Conservation (phyloP, 1,284 basidiomycete genomes). For the Leccinum subrobustum region DNA sequence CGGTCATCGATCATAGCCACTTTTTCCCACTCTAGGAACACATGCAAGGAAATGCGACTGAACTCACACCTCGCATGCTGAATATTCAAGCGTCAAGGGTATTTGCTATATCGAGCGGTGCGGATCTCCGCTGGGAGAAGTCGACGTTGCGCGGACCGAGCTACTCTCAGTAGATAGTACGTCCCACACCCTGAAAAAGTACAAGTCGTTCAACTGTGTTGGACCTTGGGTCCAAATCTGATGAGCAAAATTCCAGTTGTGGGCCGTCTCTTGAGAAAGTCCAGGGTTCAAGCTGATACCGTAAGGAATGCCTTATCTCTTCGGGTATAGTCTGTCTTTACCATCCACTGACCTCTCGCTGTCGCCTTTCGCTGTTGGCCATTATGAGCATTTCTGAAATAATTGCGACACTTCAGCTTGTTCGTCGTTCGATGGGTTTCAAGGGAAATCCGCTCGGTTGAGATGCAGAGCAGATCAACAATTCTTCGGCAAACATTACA, state of each 20-base stretch:
- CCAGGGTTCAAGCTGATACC: background rate
- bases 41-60: background rate
- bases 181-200: background rate
- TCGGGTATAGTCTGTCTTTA: background rate
- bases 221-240: background rate
- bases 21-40: background rate
- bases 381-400: background rate
- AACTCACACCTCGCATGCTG: slow-evolving; percentile 4
- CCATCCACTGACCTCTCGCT: background rate
- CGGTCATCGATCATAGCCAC: slow-evolving; percentile 11
- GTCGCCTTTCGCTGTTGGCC: background rate
- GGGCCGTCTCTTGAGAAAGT: background rate
- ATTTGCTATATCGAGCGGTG: background rate
- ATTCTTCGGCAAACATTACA: background rate
- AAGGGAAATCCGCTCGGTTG: background rate
- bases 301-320: background rate
- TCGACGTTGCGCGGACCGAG: background rate
- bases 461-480: background rate
- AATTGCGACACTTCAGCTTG: background rate
- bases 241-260: slow-evolving; percentile 1
- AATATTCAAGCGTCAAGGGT: background rate
- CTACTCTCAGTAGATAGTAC: background rate
- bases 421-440: background rate
- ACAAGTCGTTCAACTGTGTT: background rate
- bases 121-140: background rate